Conservation (phyloP, 2,329 filamentous ascomycete genomes). For the Golovinomyces cichoracearum region DNA sequence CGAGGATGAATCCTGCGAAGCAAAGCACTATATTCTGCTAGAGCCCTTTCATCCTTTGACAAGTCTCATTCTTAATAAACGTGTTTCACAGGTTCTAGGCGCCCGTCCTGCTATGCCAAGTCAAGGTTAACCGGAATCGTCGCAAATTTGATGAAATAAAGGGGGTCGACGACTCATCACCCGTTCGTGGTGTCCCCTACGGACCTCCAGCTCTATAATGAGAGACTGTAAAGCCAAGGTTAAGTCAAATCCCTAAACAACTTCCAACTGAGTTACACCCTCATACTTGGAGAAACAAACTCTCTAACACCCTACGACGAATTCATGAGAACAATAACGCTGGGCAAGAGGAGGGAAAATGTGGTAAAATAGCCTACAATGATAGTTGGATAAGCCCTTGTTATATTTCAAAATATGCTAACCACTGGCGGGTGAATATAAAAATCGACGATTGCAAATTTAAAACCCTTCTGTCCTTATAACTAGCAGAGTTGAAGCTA, state of each 20-base stretch:
- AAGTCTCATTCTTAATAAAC: too few species aligned
- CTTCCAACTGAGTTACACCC: not conserved
- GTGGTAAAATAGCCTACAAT: not conserved
- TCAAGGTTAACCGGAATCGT: too few species aligned
- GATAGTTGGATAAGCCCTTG: not conserved
- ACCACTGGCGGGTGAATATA: not conserved
- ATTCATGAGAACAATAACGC: conserved; percentile 11
- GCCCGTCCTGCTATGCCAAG: too few species aligned
- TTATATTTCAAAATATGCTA: not conserved
- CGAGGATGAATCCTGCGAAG: too few species aligned
- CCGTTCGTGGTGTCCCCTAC: conserved; percentile 3
- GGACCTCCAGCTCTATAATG: conserved; percentile 4
- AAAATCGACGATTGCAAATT: not conserved
- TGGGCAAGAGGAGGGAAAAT: not conserved
- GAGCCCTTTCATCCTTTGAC: too few species aligned
- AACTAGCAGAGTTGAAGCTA: not conserved
- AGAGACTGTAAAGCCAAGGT: conserved; percentile 5
- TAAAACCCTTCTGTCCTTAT: not conserved
- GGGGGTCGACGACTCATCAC: conserved; percentile 3
- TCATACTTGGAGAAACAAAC: conserved; percentile 1
- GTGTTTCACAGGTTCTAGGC: too few species aligned
- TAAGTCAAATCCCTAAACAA: conserved; percentile 1
- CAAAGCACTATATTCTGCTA: too few species aligned
- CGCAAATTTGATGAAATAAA: too few species aligned
- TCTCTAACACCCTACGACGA: conserved; percentile 15